Evolutionary conservation across 179 eudicot species (phyloP).

Genomic region (Gypsophila paniculata): DNA sequence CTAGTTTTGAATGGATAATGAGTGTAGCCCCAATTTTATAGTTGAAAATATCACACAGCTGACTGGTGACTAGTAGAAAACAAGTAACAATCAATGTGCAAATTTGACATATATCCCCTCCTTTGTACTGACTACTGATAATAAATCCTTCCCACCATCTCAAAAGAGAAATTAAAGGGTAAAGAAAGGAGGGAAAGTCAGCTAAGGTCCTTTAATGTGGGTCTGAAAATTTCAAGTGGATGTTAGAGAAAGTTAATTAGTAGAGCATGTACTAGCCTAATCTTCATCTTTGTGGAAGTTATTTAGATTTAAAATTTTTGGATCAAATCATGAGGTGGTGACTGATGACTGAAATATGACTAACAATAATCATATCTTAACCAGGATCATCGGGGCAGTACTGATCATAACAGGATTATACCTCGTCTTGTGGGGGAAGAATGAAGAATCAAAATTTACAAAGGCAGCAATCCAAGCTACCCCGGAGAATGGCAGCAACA

Average conservation of each 20-base stretch:
- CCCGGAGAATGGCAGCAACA: constrained; percentile 56
- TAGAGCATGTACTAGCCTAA: constrained; percentile 7
- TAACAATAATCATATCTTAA: background rate
- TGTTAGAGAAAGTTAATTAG: background rate
- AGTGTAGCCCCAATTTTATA: background rate
- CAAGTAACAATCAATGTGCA: background rate
- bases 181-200: constrained; percentile 7
- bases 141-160: background rate
- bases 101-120: constrained; percentile 6
- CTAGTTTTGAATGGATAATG: constrained; percentile 9
- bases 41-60: constrained; percentile 8
- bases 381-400: constrained; percentile 48
- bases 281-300: background rate
- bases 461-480: constrained; percentile 47
- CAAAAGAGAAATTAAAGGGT: background rate
- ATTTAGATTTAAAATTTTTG: background rate
- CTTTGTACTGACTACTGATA: background rate
- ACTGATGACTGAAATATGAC: constrained; percentile 16
- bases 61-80: background rate
- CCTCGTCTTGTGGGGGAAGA: constrained; percentile 52
- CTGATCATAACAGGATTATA: constrained; percentile 47
- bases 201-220: constrained; percentile 3
- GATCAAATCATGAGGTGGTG: background rate
- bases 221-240: background rate
- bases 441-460: constrained; percentile 40